Evolutionary conservation across 306 rosid genomes (phyloP).

Genomic region (Nissolia schottii): DNA sequence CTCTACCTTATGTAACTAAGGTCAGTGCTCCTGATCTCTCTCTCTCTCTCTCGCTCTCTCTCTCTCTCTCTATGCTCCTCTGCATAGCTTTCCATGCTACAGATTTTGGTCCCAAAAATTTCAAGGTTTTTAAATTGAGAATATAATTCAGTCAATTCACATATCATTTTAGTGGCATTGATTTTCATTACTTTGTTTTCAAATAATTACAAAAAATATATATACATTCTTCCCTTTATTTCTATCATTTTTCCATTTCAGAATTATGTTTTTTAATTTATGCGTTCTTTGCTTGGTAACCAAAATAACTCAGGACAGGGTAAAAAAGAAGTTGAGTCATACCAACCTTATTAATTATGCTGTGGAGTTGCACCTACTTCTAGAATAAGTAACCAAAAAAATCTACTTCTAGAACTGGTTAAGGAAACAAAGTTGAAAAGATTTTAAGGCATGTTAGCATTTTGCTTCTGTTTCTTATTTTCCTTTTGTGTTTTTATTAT

Average conservation of each 20-base stretch:
- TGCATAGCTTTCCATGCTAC: no score
- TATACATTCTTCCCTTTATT: not conserved
- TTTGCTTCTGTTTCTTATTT: no score
- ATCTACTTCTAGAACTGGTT: no score
- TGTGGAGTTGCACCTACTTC: not conserved
- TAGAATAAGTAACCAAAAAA: no score
- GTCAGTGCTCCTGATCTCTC: conserved; percentile 14
- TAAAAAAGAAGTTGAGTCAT: not conserved
- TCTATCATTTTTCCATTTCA: not conserved
- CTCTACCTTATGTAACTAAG: conserved; percentile 25
- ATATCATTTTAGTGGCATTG: not conserved
- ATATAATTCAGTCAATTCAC: not conserved
- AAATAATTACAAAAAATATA: not conserved
- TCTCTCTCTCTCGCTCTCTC: not conserved
- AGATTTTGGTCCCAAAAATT: not conserved
- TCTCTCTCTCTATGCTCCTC: no score
- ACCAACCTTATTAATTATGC: not conserved
- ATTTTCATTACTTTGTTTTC: not conserved
- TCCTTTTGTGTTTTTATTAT: no score
- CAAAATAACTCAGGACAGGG: not conserved
- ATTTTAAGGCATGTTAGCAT: no score
- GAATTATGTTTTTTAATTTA: not conserved
- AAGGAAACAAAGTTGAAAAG: no score
- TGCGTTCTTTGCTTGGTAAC: not conserved
- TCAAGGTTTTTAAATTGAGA: not conserved